Conservation (phyloP, 352 stramenopile species). For the Globisporangium megalacanthum region DNA sequence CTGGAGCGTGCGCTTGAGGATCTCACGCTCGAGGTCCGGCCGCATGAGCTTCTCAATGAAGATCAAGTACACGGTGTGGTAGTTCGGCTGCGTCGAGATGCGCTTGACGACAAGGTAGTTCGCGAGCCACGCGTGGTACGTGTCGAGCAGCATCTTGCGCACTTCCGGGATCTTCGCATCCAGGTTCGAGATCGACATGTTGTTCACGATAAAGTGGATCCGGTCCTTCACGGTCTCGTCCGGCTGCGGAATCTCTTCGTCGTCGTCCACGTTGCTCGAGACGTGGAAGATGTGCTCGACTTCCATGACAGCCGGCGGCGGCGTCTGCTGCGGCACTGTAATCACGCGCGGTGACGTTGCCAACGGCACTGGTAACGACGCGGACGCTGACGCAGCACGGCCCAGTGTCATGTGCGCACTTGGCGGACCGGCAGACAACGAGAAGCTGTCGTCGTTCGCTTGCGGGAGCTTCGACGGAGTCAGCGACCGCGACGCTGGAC, state of each 20-base stretch:
- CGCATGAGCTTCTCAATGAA: slow-evolving; percentile 97
- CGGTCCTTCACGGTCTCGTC: slow-evolving; percentile 52
- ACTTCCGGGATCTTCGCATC: slow-evolving; percentile 96
- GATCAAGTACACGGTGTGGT: slow-evolving; percentile 96
- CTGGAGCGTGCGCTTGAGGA: slow-evolving; percentile 93
- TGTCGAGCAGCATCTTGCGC: slow-evolving; percentile 90
- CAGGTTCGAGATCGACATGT: slow-evolving; percentile 2
- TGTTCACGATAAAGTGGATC: slow-evolving; percentile 93
- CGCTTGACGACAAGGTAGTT: slow-evolving; percentile 99
- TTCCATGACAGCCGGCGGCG: slow-evolving; percentile 47
- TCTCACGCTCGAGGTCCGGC: slow-evolving; percentile 90
- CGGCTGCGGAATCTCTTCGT: slow-evolving; percentile 58
- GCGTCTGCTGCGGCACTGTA: slow-evolving; percentile 31
- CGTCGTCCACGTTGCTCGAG: slow-evolving; percentile 52
- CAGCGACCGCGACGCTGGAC: slow-evolving; percentile 5
- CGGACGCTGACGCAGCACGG: slow-evolving; percentile 37
- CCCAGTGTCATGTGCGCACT: slow-evolving; percentile 34
- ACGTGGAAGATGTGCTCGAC: slow-evolving; percentile 86
- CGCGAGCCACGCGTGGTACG: slow-evolving; percentile 96
- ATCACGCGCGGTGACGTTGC: slow-evolving; percentile 35
- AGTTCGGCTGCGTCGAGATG: slow-evolving; percentile 98
- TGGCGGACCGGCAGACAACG: slow-evolving; percentile 2
- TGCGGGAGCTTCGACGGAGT: slow-evolving; percentile 15
- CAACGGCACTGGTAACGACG: too few species aligned
- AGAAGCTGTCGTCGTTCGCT: slow-evolving; percentile 12